phyloP scores from a whole-genome alignment of 2,329 filamentous ascomycete species.

The Penicillium sp. region DNA sequence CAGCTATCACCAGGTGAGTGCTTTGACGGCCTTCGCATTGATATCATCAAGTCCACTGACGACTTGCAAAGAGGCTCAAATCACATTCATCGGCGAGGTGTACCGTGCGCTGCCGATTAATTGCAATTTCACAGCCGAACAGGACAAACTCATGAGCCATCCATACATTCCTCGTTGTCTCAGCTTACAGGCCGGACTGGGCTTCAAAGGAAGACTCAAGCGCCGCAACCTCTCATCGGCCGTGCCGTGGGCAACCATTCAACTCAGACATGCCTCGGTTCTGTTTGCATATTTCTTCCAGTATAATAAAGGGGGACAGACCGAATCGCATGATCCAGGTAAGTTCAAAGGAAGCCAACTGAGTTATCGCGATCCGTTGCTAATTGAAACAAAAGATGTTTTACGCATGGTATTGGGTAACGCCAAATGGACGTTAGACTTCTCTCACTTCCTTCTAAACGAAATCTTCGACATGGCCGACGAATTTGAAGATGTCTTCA shows the following conservation, averaged over 20 bases:
- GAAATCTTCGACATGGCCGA: conserved; percentile 50
- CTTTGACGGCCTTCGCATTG: conserved; percentile 34
- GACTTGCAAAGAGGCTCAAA: conserved; percentile 53
- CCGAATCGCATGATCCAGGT: conserved; percentile 58
- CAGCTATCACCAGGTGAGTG: conserved; percentile 40
- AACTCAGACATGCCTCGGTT: conserved; percentile 66
- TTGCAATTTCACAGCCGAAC: conserved; percentile 79
- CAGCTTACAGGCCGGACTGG: conserved; percentile 74
- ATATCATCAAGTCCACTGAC: conserved; percentile 30
- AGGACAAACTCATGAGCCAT: conserved; percentile 72
- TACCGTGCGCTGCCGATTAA: conserved; percentile 68
- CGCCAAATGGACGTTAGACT: conserved; percentile 73
- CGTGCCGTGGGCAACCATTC: conserved; percentile 71
- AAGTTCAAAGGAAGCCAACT: conserved; percentile 17
- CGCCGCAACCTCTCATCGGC: conserved; percentile 67
- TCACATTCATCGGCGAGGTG: conserved; percentile 64
- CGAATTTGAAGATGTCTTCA: conserved; percentile 34
- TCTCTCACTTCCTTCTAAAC: conserved; percentile 56
- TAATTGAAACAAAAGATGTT: conserved; percentile 54
- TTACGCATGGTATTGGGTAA: conserved; percentile 71
- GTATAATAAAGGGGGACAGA: conserved; percentile 55
- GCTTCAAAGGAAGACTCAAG: conserved; percentile 64
- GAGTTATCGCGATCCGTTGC: not conserved
- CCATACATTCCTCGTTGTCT: conserved; percentile 70
- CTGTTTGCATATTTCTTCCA: conserved; percentile 65